Evolutionary conservation across 2,329 filamentous ascomycete species (phyloP).

Genomic region (Claviceps humidiphila): DNA sequence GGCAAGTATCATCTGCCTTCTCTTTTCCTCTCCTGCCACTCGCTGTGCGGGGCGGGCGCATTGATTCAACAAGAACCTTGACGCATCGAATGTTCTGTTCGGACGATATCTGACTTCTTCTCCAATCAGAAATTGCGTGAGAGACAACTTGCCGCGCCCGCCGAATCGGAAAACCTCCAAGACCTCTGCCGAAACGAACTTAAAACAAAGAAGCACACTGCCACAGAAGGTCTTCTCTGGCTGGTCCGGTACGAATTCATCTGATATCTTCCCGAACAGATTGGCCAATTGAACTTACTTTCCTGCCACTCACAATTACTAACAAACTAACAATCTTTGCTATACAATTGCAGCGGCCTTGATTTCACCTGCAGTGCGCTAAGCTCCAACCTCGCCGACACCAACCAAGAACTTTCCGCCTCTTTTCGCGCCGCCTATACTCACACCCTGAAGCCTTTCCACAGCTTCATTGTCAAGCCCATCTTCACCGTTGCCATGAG

Average conservation of each 20-base stretch:
- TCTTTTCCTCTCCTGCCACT: neutral
- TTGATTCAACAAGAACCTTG: neutral
- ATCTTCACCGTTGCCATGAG: conserved; percentile 89
- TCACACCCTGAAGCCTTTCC: conserved; percentile 79
- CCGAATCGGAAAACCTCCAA: conserved; percentile 73
- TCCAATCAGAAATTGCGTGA: conserved; percentile 74
- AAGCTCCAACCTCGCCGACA: conserved; percentile 57
- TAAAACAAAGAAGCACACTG: conserved; percentile 76
- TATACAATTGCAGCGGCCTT: conserved; percentile 53
- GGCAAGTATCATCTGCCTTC: conserved; percentile 33
- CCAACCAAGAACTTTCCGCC: conserved; percentile 60
- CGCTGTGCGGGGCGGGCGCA: neutral
- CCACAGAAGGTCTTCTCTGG: conserved; percentile 86
- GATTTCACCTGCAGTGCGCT: conserved; percentile 87
- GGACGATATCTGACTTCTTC: neutral
- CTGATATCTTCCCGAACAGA: no score
- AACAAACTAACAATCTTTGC: neutral
- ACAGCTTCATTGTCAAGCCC: conserved; percentile 80
- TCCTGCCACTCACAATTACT: neutral
- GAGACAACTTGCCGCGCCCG: conserved; percentile 63
- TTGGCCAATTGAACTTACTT: neutral
- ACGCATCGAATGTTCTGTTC: no score
- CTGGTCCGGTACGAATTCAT: conserved; percentile 54
- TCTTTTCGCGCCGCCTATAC: conserved; percentile 83
- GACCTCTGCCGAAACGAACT: conserved; percentile 76